Percentiles rank a stretch among this genome's conserved stretches.
Conservation (phyloP, 208 protist species). For the Kentomonas sorsogonicus region DNA sequence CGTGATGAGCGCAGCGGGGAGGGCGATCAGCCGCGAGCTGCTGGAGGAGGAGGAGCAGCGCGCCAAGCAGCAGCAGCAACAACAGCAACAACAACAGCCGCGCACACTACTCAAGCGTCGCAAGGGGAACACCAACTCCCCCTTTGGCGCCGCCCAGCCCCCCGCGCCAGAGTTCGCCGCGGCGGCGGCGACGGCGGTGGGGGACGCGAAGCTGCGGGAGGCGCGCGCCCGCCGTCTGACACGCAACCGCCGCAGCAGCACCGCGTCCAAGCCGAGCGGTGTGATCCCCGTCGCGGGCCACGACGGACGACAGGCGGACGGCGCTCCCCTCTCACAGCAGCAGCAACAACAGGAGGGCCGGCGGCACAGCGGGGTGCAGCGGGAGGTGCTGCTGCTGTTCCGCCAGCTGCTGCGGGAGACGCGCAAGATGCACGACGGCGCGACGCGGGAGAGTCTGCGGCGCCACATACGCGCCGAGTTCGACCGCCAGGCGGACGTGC, state of each 20-base stretch:
- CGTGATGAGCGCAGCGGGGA: constrained; percentile 36
- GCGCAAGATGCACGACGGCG: constrained; percentile 44
- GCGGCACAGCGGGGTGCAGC: constrained; percentile 74
- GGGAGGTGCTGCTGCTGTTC: constrained; percentile 67
- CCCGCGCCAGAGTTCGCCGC: constrained; percentile 1
- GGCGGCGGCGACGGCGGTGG: not conserved
- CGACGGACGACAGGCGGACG: no score
- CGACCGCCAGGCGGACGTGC: constrained; percentile 48
- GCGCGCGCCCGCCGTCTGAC: not conserved
- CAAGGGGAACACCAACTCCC: no score
- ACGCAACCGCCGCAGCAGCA: not conserved
- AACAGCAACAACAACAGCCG: not conserved
- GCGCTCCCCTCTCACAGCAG: no score
- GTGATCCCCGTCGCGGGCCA: no score
- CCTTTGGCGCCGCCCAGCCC: not conserved
- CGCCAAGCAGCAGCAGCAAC: constrained; percentile 11
- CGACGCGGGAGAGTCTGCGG: constrained; percentile 35
- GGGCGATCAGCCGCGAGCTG: constrained; percentile 6
- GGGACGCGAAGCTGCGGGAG: not conserved
- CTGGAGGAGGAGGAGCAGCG: not conserved
- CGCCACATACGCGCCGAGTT: constrained; percentile 73
- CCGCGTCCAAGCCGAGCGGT: not conserved
- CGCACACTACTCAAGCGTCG: no score
- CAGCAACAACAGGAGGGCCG: constrained; percentile 5
- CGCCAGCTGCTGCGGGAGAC: constrained; percentile 60